Evolutionary conservation across 345 rosid species (phyloP), one percentile per base, ranked within the genome.

Genomic region (Murraya koenigii): DNA sequence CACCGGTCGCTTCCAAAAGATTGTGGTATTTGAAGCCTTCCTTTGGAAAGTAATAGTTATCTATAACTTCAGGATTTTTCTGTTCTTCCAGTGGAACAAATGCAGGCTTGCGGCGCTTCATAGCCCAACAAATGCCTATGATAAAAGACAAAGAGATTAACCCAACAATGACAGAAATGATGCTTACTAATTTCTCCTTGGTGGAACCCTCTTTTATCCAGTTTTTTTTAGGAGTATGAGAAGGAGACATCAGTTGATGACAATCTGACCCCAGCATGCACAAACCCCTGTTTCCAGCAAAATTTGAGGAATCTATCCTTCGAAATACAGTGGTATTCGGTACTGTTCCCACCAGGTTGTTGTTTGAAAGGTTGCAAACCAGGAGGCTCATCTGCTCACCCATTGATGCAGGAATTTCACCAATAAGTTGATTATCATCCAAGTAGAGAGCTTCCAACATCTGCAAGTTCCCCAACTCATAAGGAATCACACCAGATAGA

Each of bases 321-420:
- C 85, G 92, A 80, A 93, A 93, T 28, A 87, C 83, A 0, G 93
- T 74, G 64, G 89, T 82, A 28, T 86, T 79, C 38, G 98, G 98
- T 64, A 93, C 85, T 19, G 76, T 69, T 58, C 98, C 98, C 23
- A 84, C 85, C 77, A 93, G 86, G 81, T 88, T 82, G 76, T 93
- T 93, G 84, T 90, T 87, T 3, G 98, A 93, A 78, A 93, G 86
- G 77, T 93, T 91, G 85, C 98, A 93, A 61, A 89, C 88, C 75
- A 88, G 84, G 67, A 93, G 92, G 83, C 98, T 93, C 74, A 85
- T 87, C 64, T 91, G 92, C 64, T 84, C 85, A 58, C 92, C 93
- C 71, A 93, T 86, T 44, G 91, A 80, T 59, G 76, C 74, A 52
- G 97, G 97, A 82, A 91, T 88, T 84, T 85, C 90, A 39, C 94